Evolutionary conservation across 495 filamentous ascomycete species (phyloP), one percentile per base, ranked within the genome.

Genomic region (Pseudoneurospora amorphoporcata): DNA sequence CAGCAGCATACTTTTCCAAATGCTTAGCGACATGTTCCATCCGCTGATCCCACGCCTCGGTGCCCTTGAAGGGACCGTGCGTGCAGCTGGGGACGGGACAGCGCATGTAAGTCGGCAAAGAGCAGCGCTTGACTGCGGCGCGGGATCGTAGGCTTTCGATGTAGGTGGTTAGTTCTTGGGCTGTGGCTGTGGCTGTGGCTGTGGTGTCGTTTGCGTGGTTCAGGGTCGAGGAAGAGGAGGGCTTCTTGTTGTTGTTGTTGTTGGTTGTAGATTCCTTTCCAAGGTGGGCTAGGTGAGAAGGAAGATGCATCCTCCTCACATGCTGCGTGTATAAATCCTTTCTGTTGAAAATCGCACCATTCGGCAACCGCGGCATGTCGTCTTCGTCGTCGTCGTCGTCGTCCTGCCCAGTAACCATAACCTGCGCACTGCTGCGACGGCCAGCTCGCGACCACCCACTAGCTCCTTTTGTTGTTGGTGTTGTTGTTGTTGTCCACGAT

Each of bases 251-350:
- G 68, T 12, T 45, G 68, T 12, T n/a, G 2, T 2, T 47, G 10
- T 68, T 68, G 53, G 6, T 8, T 8, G 68, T 42, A 17, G 65
- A 39, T 39, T 81, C 74, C 77, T 81, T 75, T 39, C 75, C 38
- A 45, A 75, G 80, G 79, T 85, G 82, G 69, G 84, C 83, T 45
- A 81, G 45, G 41, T 75, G 65, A 6, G 77, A 23, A 3, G 89
- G 88, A 0, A 83, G 81, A 77, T 97, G 94, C 94, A 97, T 97
- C 71, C 94, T 89, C 9, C 92, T 88, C 2, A 95, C 85, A 73
- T 97, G 94, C 75, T 97, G 93, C 0, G 90, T 94, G 84, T 94
- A 97, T 35, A 97, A 88, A 75, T 97, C 94, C 78, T 97, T 97
- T 74, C 94, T 91, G 81, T 96, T 95, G 83, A 97, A 97, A 78